phyloP scores from a whole-genome alignment of 805 yeast species.

The Suhomyces kilbournensis region DNA sequence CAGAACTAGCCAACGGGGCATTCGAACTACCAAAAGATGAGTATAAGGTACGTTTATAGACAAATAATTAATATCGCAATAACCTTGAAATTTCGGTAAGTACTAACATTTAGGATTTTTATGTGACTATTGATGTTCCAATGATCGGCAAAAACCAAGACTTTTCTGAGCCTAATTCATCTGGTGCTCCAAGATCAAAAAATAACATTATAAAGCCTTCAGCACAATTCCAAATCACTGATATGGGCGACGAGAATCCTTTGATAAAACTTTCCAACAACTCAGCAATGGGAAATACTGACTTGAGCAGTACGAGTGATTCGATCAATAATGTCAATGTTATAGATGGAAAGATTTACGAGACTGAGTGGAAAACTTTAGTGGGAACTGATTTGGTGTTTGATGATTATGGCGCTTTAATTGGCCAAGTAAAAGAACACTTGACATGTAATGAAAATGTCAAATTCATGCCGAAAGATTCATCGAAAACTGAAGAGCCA shows the following conservation, averaged over 20 bases:
- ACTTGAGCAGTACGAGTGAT: slow-evolving; percentile 14
- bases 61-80: slow-evolving; percentile 1
- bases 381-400: slow-evolving; percentile 68
- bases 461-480: slow-evolving; percentile 18
- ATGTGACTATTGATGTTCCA: slow-evolving; percentile 34
- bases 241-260: slow-evolving; percentile 31
- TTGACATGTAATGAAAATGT: slow-evolving; percentile 27
- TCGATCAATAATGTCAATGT: slow-evolving; percentile 27
- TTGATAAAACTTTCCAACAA: slow-evolving; percentile 37
- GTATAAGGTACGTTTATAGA: slow-evolving; percentile 24
- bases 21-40: slow-evolving; percentile 16
- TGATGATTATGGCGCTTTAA: slow-evolving; percentile 41
- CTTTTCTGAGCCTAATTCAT: slow-evolving; percentile 8
- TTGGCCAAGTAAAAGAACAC: slow-evolving; percentile 41
- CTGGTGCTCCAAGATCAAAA: slow-evolving; percentile 14
- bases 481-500: slow-evolving; percentile 13
- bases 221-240: slow-evolving; percentile 40
- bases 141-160: slow-evolving; percentile 12
- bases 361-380: slow-evolving; percentile 72
- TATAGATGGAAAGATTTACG: slow-evolving; percentile 51
- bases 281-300: slow-evolving; percentile 1
- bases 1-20: slow-evolving; percentile 14
- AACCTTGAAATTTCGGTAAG: background rate
- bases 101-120: slow-evolving; percentile 25
- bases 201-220: slow-evolving; percentile 35